phyloP scores from a whole-genome alignment of 257 asterid genomes.

The Lycium ferocissimum region DNA sequence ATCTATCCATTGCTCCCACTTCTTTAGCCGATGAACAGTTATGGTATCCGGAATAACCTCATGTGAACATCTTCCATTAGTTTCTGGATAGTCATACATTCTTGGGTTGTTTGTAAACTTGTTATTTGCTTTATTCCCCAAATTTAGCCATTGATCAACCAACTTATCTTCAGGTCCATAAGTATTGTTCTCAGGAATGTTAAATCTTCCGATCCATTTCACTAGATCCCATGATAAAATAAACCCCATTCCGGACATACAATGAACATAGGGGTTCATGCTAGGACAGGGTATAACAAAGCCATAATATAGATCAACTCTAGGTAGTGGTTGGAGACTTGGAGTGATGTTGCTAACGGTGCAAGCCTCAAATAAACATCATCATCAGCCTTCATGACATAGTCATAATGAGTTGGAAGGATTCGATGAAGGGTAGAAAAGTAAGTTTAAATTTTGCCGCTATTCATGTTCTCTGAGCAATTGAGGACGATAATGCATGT shows the following conservation, averaged over 20 bases:
- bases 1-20: constrained; percentile 74
- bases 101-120: constrained; percentile 72
- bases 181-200: constrained; percentile 51
- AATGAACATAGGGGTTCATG: constrained; percentile 69
- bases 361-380: constrained; percentile 67
- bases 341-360: constrained; percentile 58
- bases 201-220: constrained; percentile 62
- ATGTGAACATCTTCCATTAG: constrained; percentile 79
- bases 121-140: constrained; percentile 68
- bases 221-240: constrained; percentile 82
- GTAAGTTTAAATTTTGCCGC: constrained; percentile 70
- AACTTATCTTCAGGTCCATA: constrained; percentile 77
- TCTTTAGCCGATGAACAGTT: constrained; percentile 73
- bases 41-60: constrained; percentile 71
- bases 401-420: constrained; percentile 56
- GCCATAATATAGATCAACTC: constrained; percentile 70
- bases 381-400: constrained; percentile 87
- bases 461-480: constrained; percentile 75
- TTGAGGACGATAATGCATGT: constrained; percentile 58
- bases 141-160: constrained; percentile 69
- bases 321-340: constrained; percentile 54
- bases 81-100: constrained; percentile 83
- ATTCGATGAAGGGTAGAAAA: constrained; percentile 68
- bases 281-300: constrained; percentile 83
- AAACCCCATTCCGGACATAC: constrained; percentile 90